phyloP scores from a whole-genome alignment of 2,329 filamentous ascomycete species.

The Aspergillus pseudoterreus region DNA sequence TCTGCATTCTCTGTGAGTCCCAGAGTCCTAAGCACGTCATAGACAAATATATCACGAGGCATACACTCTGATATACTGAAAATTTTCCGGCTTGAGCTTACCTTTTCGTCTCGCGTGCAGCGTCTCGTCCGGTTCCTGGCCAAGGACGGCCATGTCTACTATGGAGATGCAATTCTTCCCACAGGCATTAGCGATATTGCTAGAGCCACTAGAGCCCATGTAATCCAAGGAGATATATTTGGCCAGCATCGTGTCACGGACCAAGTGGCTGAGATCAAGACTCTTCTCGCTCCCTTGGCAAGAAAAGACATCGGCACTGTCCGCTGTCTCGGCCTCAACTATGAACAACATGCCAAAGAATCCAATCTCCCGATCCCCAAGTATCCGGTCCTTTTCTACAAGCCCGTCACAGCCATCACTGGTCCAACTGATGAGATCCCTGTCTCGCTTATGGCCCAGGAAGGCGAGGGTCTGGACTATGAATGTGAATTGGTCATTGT shows the following conservation, averaged over 20 bases:
- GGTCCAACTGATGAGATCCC: conserved; percentile 66
- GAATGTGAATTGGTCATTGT: conserved; percentile 75
- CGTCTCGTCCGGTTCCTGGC: conserved; percentile 71
- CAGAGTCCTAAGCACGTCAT: too few species aligned
- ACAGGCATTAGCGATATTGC: conserved; percentile 57
- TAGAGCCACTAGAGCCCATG: conserved; percentile 57
- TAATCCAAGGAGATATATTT: conserved; percentile 65
- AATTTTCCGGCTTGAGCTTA: background rate
- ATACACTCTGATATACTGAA: too few species aligned
- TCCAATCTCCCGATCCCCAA: conserved; percentile 65
- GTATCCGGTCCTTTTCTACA: conserved; percentile 72
- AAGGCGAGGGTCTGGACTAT: conserved; percentile 67
- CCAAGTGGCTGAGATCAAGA: conserved; percentile 50
- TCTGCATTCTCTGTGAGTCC: conserved; percentile 47
- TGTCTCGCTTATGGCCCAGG: conserved; percentile 62
- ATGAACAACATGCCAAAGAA: conserved; percentile 68
- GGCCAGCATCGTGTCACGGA: conserved; percentile 62
- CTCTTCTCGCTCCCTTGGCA: conserved; percentile 62
- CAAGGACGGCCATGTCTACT: conserved; percentile 65
- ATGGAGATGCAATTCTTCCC: conserved; percentile 70
- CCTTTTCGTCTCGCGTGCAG: conserved; percentile 37
- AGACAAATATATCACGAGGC: too few species aligned
- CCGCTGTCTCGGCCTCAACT: conserved; percentile 68
- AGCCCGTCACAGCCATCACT: conserved; percentile 62
- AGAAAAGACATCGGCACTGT: conserved; percentile 62